These are phyloP conservation scores for Phytophthora citricola DNA, from an alignment of 352 stramenopile species.

Conservation along the genomic window DNA sequence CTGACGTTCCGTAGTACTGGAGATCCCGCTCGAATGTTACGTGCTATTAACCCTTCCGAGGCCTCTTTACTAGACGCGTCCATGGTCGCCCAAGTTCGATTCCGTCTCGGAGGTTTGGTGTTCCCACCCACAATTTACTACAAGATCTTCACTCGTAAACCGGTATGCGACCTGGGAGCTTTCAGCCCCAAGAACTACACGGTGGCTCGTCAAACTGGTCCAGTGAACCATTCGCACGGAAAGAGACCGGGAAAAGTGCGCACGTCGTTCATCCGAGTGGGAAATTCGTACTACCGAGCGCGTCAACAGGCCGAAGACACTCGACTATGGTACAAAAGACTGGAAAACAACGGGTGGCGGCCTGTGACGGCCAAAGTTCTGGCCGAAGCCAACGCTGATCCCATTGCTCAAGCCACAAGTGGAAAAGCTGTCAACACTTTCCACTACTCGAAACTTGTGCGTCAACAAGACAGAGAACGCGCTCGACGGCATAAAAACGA, in stretches of 20 bases:
- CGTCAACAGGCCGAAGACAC: slow-evolving; percentile 59
- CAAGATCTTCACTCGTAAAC: slow-evolving; percentile 91
- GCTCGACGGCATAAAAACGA: slow-evolving; percentile 69
- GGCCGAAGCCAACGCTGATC: slow-evolving; percentile 63
- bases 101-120: slow-evolving; percentile 83
- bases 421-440: slow-evolving; percentile 32
- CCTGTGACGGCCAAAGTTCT: slow-evolving; percentile 87
- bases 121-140: slow-evolving; percentile 96
- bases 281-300: slow-evolving; percentile 72
- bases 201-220: slow-evolving; percentile 43
- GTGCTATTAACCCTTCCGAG: slow-evolving; percentile 86
- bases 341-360: slow-evolving; percentile 93
- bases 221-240: slow-evolving; percentile 32
- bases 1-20: slow-evolving; percentile 81
- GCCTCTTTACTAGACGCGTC: slow-evolving; percentile 79
- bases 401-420: slow-evolving; percentile 59
- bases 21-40: slow-evolving; percentile 81
- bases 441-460: slow-evolving; percentile 62
- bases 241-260: slow-evolving; percentile 15
- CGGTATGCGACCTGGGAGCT: slow-evolving; percentile 89
- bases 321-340: slow-evolving; percentile 83
- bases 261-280: slow-evolving; percentile 73
- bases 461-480: slow-evolving; percentile 58
- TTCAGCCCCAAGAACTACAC: slow-evolving; percentile 93
- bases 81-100: slow-evolving; percentile 85